These are phyloP conservation scores for Chaetomiaceae sp. DNA, from an alignment of 2,329 filamentous ascomycete species.

Conservation along the genomic window DNA sequence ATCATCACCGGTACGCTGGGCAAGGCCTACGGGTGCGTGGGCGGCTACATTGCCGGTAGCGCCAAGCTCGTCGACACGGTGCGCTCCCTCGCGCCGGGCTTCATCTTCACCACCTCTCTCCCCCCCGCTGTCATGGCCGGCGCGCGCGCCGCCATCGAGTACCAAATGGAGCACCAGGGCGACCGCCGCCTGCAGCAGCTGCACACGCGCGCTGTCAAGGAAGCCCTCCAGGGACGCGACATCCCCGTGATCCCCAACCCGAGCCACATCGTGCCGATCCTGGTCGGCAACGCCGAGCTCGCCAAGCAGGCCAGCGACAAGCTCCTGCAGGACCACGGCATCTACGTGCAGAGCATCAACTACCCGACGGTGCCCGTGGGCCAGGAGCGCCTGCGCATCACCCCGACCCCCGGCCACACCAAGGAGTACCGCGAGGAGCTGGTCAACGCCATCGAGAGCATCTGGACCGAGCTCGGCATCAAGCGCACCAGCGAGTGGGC, in stretches of 20 bases:
- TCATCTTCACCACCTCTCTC: conserved; percentile 97
- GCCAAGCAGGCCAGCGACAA: conserved; percentile 91
- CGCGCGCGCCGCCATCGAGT: conserved; percentile 85
- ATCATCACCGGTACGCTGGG: conserved; percentile 97
- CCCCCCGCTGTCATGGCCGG: conserved; percentile 97
- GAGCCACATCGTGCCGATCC: conserved; percentile 88
- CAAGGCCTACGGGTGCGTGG: conserved; percentile 96
- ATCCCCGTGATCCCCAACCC: conserved; percentile 98
- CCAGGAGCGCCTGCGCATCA: conserved; percentile 95
- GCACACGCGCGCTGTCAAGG: conserved; percentile 92
- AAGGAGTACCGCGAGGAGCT: conserved; percentile 82
- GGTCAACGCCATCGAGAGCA: conserved; percentile 74
- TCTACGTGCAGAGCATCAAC: conserved; percentile 99
- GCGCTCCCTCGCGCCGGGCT: conserved; percentile 89
- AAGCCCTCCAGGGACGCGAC: conserved; percentile 68
- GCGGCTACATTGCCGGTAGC: conserved; percentile 93
- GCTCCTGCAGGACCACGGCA: conserved; percentile 81
- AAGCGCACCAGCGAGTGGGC: conserved; percentile 94
- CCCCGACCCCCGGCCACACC: conserved; percentile 87
- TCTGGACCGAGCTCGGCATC: conserved; percentile 79
- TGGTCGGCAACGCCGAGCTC: conserved; percentile 89
- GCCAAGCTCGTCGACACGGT: conserved; percentile 84
- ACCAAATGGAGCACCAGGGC: conserved; percentile 78
- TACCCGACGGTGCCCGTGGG: conserved; percentile 97
- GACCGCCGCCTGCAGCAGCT: conserved; percentile 92